Percentiles rank a stretch among this genome's conserved stretches.
Conservation (phyloP, 148 eudicot genomes). For the Polygonum maritimum region DNA sequence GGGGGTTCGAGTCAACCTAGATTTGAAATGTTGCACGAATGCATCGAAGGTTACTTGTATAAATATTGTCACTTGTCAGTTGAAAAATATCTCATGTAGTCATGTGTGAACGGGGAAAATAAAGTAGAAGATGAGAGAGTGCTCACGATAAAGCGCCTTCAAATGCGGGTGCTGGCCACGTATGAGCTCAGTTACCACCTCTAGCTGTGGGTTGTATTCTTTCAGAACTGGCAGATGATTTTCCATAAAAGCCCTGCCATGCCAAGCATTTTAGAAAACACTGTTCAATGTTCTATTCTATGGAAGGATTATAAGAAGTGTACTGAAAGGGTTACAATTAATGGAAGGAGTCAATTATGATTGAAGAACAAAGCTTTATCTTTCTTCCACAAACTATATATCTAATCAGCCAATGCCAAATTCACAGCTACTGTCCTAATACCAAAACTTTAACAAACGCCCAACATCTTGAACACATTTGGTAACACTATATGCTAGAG, state of each 20-base stretch:
- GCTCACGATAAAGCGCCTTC: constrained; percentile 70
- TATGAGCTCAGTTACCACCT: constrained; percentile 63
- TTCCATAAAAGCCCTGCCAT: constrained; percentile 17
- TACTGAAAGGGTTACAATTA: not conserved
- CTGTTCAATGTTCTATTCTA: not conserved
- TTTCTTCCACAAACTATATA: not conserved
- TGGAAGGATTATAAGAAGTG: not conserved
- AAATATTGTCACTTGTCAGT: no score
- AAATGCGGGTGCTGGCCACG: constrained; percentile 91
- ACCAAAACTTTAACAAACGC: not conserved
- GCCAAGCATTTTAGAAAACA: constrained; percentile 1
- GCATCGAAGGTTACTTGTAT: no score
- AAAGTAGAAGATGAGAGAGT: not conserved
- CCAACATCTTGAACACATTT: not conserved
- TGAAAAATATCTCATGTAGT: not conserved
- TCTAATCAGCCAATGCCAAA: not conserved
- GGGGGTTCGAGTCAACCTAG: no score
- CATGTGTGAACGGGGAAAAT: constrained; percentile 4
- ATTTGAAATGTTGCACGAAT: no score
- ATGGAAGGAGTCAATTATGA: not conserved
- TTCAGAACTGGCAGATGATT: constrained; percentile 50
- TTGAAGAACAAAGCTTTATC: not conserved
- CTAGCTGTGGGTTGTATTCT: constrained; percentile 76
- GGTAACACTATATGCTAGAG: not conserved
- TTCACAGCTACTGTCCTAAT: not conserved